A percentile compares a stretch with the other conserved stretches of the same genome.
Evolutionary conservation across 805 yeast species (phyloP).

Genomic region (Saturnispora gosingensis): DNA sequence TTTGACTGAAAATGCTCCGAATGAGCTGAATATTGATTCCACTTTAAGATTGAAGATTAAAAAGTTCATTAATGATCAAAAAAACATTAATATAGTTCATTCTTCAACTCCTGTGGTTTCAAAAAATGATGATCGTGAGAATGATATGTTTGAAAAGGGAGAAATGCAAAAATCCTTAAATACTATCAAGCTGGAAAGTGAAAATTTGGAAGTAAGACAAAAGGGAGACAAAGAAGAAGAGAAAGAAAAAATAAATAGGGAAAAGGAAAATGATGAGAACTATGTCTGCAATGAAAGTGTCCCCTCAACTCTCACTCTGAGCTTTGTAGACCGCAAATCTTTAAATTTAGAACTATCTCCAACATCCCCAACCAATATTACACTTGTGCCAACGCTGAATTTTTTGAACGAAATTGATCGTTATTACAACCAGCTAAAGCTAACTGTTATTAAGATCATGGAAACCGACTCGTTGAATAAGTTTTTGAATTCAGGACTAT

Average conservation of each 20-base stretch:
- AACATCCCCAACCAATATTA: constrained; percentile 28
- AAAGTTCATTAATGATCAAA: constrained; percentile 2
- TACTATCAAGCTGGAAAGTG: background rate
- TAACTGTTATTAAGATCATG: constrained; percentile 49
- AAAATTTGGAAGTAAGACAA: background rate
- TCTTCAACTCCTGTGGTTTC: background rate
- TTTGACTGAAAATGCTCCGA: constrained; percentile 57
- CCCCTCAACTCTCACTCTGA: background rate
- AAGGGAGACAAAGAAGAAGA: background rate
- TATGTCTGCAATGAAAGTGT: too few relatives aligned
- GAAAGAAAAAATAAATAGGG: background rate
- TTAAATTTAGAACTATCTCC: background rate
- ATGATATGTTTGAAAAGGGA: background rate
- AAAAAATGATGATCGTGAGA: background rate
- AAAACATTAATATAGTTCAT: background rate
- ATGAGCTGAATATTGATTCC: constrained; percentile 56
- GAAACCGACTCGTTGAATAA: constrained; percentile 68
- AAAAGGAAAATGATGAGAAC: background rate
- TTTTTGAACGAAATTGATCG: constrained; percentile 32
- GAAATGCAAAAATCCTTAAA: background rate
- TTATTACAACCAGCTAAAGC: constrained; percentile 40
- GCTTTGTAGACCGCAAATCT: constrained; percentile 23
- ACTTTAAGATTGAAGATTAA: constrained; percentile 13
- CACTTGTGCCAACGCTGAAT: constrained; percentile 27
- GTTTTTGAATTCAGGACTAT: constrained; percentile 39